Evolutionary conservation across 2,329 filamentous ascomycete genomes (phyloP).

Genomic region (Aspergillus tubingensis): DNA sequence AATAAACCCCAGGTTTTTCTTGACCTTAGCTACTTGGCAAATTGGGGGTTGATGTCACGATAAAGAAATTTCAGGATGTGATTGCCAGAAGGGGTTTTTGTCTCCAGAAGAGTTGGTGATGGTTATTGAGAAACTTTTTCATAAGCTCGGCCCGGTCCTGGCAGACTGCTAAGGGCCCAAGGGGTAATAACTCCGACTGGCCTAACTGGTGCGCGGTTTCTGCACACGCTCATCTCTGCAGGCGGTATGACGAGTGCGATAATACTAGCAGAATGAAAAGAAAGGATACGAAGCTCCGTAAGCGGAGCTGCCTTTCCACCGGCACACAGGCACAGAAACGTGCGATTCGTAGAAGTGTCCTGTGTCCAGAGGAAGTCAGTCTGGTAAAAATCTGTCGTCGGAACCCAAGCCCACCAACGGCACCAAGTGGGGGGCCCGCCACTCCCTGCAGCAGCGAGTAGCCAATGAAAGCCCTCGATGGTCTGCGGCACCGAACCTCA

Average conservation of each 20-base stretch:
- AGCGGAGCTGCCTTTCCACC: not conserved
- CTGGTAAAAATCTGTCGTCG: slow-evolving; percentile 15
- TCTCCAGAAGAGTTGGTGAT: not conserved
- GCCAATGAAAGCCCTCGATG: slow-evolving; percentile 10
- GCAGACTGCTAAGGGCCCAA: not conserved
- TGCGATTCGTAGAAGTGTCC: not conserved
- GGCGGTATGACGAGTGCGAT: slow-evolving; percentile 3
- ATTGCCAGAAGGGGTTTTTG: not conserved
- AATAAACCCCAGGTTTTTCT: not conserved
- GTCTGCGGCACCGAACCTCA: slow-evolving; percentile 4
- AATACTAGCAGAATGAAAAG: not conserved
- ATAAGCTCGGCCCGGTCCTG: not conserved
- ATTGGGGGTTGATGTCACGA: not conserved
- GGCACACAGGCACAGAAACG: not conserved
- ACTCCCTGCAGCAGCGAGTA: slow-evolving; percentile 13
- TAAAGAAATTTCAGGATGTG: not conserved
- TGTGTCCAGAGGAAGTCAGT: not conserved
- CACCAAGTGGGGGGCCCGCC: slow-evolving; percentile 14
- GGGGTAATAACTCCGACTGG: slow-evolving; percentile 1
- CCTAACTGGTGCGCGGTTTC: not conserved
- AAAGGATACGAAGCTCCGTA: not conserved
- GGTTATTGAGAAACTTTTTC: not conserved
- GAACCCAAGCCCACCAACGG: slow-evolving; percentile 9
- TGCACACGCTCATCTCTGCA: not conserved
- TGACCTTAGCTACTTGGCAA: not conserved